A percentile compares a stretch with the other conserved stretches of the same genome.
These are phyloP conservation scores for Kuraishia borneana DNA, from an alignment of 805 yeast genomes.

Conservation along the genomic window DNA sequence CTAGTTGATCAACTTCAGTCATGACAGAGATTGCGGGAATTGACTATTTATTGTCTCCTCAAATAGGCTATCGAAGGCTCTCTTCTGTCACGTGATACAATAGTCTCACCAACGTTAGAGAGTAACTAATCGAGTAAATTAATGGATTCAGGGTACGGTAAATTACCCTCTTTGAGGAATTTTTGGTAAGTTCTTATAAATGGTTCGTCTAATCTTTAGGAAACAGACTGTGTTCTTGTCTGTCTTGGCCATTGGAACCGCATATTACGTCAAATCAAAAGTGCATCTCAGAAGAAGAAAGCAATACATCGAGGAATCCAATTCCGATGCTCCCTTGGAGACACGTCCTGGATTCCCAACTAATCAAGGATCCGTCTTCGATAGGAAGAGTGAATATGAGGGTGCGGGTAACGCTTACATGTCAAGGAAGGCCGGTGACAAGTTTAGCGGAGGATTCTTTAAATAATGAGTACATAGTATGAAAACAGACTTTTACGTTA, in stretches of 20 bases:
- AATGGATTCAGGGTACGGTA: neutral
- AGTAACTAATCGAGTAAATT: neutral
- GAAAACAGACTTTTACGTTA: conserved; percentile 1
- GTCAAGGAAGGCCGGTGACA: conserved; percentile 29
- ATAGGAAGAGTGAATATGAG: conserved; percentile 52
- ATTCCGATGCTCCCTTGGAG: conserved; percentile 13
- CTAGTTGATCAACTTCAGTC: conserved; percentile 38
- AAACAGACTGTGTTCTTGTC: conserved; percentile 18
- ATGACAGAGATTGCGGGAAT: neutral
- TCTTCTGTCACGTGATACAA: neutral
- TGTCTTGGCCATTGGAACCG: conserved; percentile 19
- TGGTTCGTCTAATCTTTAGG: conserved; percentile 7
- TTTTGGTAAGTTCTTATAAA: conserved; percentile 3
- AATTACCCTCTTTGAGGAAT: conserved; percentile 2
- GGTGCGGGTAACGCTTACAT: conserved; percentile 54
- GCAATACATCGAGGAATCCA: conserved; percentile 22
- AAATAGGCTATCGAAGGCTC: neutral
- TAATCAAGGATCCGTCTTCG: conserved; percentile 21
- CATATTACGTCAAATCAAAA: conserved; percentile 21
- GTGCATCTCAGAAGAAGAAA: conserved; percentile 21
- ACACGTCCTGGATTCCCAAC: conserved; percentile 22
- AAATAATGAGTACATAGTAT: neutral
- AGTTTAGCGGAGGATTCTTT: conserved; percentile 13
- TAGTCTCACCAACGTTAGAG: neutral
- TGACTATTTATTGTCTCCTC: neutral